A percentile compares a stretch with the other conserved stretches of the same genome.
Evolutionary conservation across 1,284 basidiomycete species (phyloP).

Genomic region (Testicularia cyperi): DNA sequence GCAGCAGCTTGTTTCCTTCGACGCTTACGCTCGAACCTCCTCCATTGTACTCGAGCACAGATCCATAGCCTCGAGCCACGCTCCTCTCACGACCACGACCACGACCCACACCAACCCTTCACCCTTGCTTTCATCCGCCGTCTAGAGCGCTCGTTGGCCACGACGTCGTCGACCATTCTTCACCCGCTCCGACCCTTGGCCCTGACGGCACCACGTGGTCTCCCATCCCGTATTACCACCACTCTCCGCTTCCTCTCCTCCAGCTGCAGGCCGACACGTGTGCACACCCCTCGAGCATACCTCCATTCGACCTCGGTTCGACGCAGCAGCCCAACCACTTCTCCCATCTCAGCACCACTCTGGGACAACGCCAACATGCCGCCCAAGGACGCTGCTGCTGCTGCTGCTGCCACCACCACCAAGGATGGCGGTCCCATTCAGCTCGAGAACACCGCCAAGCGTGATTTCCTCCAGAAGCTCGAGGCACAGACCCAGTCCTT

Average conservation of each 20-base stretch:
- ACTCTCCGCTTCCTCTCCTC: not conserved
- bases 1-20: no score
- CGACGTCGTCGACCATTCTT: constrained; percentile 20
- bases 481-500: constrained; percentile 80
- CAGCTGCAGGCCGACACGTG: no score
- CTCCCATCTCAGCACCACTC: not conserved
- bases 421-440: constrained; percentile 55
- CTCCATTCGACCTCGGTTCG: no score
- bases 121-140: no score
- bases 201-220: constrained; percentile 30
- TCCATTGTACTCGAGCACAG: no score
- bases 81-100: no score
- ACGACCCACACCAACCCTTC: no score
- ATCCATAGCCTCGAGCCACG: no score
- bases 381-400: constrained; percentile 27
- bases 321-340: constrained; percentile 2
- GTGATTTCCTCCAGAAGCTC: constrained; percentile 79
- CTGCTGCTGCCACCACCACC: constrained; percentile 18
- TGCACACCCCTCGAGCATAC: no score
- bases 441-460: constrained; percentile 73
- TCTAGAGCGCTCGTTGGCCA: no score
- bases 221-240: not conserved
- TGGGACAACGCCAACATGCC: constrained; percentile 34
- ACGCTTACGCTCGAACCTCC: no score
- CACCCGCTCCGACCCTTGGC: constrained; percentile 29